These are phyloP conservation scores for Galerina marginata DNA, from an alignment of 768 basidiomycete species.

Conservation along the genomic window DNA sequence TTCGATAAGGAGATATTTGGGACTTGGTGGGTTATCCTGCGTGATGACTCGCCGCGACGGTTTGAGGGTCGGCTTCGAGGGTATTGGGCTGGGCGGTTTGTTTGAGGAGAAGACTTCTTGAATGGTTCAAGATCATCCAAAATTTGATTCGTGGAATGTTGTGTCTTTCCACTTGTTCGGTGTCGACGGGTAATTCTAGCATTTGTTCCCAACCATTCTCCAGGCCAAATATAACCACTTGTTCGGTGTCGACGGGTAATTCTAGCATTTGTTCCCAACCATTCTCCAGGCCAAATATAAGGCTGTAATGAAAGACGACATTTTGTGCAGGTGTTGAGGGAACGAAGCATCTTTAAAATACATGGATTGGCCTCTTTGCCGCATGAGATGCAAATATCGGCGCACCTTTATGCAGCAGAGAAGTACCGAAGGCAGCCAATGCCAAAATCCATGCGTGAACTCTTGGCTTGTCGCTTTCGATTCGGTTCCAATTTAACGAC, in stretches of 20 bases:
- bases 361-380: too few species aligned
- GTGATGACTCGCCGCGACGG: too few species aligned
- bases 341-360: slow-evolving; percentile 8
- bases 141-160: neutral
- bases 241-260: slow-evolving; percentile 2
- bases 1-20: slow-evolving; percentile 13
- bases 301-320: neutral
- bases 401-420: neutral
- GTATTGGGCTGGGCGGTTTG: neutral
- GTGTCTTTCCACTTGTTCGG: neutral
- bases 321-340: slow-evolving; percentile 2
- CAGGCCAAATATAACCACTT: neutral
- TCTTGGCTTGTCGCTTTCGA: too few species aligned
- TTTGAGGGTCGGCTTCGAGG: neutral
- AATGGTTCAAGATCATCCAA: neutral
- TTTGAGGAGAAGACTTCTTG: neutral
- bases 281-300: neutral
- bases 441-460: too few species aligned
- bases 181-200: neutral
- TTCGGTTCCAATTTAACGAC: too few species aligned
- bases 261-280: neutral
- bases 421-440: too few species aligned
- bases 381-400: too few species aligned
- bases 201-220: slow-evolving; percentile 4
- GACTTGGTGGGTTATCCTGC: neutral